These are phyloP conservation scores for Vairimorpha ceranae DNA, from an alignment of 371 early-diverging fungal genomes.

Conservation along the genomic window DNA sequence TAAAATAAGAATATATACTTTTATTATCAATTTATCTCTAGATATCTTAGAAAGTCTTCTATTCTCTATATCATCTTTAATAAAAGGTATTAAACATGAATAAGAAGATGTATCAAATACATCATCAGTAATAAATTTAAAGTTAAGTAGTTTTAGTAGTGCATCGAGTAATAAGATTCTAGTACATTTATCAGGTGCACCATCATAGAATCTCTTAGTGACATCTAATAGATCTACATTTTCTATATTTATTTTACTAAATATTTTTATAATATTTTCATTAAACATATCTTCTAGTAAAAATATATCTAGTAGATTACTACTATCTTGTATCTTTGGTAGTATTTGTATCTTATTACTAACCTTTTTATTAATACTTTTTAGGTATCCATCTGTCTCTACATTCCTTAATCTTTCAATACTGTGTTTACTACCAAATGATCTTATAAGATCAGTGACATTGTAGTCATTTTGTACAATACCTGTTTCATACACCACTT, in stretches of 20 bases:
- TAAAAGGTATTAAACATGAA: background rate
- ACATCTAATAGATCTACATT: conserved; percentile 11
- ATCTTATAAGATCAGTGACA: background rate
- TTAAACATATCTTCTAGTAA: conserved; percentile 26
- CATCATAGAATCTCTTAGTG: conserved; percentile 7
- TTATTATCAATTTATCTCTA: conserved; percentile 24
- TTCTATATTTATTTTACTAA: conserved; percentile 17
- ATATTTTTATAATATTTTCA: background rate
- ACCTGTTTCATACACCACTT: conserved; percentile 23
- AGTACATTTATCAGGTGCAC: background rate
- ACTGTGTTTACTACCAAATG: conserved; percentile 37
- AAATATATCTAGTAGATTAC: conserved; percentile 7
- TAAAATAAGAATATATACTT: conserved; percentile 24
- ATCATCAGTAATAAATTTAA: conserved; percentile 29
- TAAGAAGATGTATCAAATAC: conserved; percentile 15
- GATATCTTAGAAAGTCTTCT: conserved; percentile 9
- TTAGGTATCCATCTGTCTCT: conserved; percentile 6
- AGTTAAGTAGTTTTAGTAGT: conserved; percentile 22
- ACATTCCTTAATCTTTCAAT: conserved; percentile 13
- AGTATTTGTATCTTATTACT: conserved; percentile 19
- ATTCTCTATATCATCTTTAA: conserved; percentile 23
- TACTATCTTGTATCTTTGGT: conserved; percentile 4
- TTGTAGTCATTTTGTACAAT: background rate
- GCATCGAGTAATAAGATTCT: conserved; percentile 18
- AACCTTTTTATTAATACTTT: background rate